Percentiles rank a stretch among this genome's conserved stretches.
Conservation (phyloP, 768 basidiomycete species). For the Coprinopsis strossmayeri region DNA sequence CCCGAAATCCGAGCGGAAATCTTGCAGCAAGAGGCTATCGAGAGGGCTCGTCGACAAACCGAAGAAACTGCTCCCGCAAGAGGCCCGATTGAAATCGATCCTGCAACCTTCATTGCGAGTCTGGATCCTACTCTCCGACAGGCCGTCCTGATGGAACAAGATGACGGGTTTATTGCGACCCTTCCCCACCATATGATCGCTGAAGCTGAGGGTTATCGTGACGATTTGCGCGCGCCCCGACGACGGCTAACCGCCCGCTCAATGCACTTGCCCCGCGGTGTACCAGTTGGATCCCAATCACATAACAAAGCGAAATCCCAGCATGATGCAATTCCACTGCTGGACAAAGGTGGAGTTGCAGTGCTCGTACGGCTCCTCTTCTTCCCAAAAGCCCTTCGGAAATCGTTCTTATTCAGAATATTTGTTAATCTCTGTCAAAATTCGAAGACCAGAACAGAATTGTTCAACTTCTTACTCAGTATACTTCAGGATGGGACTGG, state of each 20-base stretch:
- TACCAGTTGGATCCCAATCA: conserved; percentile 20
- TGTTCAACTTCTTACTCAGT: conserved; percentile 90
- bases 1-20: conserved; percentile 97
- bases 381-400: conserved; percentile 89
- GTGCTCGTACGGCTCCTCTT: conserved; percentile 89
- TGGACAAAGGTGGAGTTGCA: conserved; percentile 86
- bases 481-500: conserved; percentile 94
- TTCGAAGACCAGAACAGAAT: conserved; percentile 79
- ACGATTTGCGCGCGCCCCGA: conserved; percentile 35
- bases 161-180: conserved; percentile 76
- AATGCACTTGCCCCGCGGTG: conserved; percentile 21
- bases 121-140: conserved; percentile 86
- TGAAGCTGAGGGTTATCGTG: conserved; percentile 71
- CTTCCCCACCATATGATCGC: conserved; percentile 84
- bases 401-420: conserved; percentile 79
- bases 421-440: conserved; percentile 97
- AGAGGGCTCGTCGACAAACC: conserved; percentile 53
- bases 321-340: conserved; percentile 87
- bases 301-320: conserved; percentile 47
- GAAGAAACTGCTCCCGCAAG: conserved; percentile 34
- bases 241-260: conserved; percentile 24
- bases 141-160: conserved; percentile 85
- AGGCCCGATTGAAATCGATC: conserved; percentile 71
- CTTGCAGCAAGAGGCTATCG: conserved; percentile 88
- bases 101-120: conserved; percentile 87